A percentile compares a stretch with the other conserved stretches of the same genome.
Conservation (phyloP, 2,329 filamentous ascomycete genomes). For the Microcyclosporella mali region DNA sequence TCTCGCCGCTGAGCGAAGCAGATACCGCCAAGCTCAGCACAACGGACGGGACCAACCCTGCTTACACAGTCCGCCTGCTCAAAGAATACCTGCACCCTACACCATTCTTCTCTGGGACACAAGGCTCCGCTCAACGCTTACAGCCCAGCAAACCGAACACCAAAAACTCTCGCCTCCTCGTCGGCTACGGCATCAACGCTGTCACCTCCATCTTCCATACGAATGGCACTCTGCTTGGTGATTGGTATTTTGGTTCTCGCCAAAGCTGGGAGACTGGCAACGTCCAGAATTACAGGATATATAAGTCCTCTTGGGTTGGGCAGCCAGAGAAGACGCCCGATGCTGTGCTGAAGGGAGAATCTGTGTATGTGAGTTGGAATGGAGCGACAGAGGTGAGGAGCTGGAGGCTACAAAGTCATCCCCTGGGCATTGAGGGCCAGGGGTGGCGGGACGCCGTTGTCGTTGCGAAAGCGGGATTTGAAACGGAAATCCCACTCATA, state of each 20-base stretch:
- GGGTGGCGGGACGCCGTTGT: constrained; percentile 17
- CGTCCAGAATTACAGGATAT: constrained; percentile 26
- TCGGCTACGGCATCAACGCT: constrained; percentile 27
- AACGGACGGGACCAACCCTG: constrained; percentile 13
- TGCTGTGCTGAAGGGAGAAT: neutral
- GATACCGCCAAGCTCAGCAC: constrained; percentile 9
- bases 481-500: constrained; percentile 20
- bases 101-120: constrained; percentile 18
- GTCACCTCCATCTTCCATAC: constrained; percentile 22
- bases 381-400: constrained; percentile 23
- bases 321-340: constrained; percentile 14
- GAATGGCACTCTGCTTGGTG: constrained; percentile 23
- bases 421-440: constrained; percentile 2
- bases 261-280: constrained; percentile 25
- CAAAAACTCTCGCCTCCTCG: constrained; percentile 13
- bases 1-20: constrained; percentile 3
- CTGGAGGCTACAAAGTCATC: constrained; percentile 18
- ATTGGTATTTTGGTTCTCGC: constrained; percentile 22
- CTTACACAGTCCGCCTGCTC: constrained; percentile 20
- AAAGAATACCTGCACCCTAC: constrained; percentile 18
- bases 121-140: constrained; percentile 23
- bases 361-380: constrained; percentile 23
- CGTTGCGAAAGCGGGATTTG: constrained; percentile 16
- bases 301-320: constrained; percentile 24
- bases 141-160: neutral